Evolutionary conservation across 129 eudicot genomes (phyloP).

Genomic region (Pulicaria dysenterica): DNA sequence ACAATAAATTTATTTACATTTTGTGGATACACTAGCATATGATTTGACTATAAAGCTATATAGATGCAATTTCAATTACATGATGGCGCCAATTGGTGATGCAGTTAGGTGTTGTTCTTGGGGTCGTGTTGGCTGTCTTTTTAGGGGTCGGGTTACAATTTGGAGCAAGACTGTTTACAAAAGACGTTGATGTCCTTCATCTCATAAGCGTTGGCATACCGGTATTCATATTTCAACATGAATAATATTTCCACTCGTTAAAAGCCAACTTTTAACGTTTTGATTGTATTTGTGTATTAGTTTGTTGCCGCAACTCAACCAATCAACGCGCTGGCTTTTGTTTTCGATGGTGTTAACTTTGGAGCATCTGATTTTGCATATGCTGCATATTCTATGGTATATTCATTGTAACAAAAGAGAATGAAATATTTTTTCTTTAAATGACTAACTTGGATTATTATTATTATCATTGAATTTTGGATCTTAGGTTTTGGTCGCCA

Average conservation of each 20-base stretch:
- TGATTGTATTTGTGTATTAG: slow-evolving; percentile 28
- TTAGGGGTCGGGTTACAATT: slow-evolving; percentile 70
- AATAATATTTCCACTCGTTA: neutral
- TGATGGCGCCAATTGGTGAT: slow-evolving; percentile 12
- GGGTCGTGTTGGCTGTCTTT: slow-evolving; percentile 53
- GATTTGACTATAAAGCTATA: too few species aligned
- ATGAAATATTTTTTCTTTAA: neutral
- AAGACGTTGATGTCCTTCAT: slow-evolving; percentile 61
- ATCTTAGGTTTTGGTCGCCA: slow-evolving; percentile 67
- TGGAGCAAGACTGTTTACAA: slow-evolving; percentile 73
- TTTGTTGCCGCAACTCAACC: slow-evolving; percentile 90
- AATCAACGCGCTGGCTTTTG: slow-evolving; percentile 75
- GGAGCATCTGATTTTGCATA: slow-evolving; percentile 93
- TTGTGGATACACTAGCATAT: too few species aligned
- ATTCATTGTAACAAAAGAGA: neutral
- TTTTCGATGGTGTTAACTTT: slow-evolving; percentile 85
- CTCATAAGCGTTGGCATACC: slow-evolving; percentile 79
- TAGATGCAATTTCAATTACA: too few species aligned
- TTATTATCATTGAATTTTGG: neutral
- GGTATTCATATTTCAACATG: slow-evolving; percentile 42
- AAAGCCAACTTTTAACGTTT: neutral
- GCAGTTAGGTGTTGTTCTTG: slow-evolving; percentile 79
- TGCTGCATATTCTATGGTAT: slow-evolving; percentile 79
- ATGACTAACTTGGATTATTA: neutral
- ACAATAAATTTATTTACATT: too few species aligned